A percentile compares a stretch with the other conserved stretches of the same genome.
phyloP scores from a whole-genome alignment of 2,329 filamentous ascomycete species.

The Didymella keratinophila region DNA sequence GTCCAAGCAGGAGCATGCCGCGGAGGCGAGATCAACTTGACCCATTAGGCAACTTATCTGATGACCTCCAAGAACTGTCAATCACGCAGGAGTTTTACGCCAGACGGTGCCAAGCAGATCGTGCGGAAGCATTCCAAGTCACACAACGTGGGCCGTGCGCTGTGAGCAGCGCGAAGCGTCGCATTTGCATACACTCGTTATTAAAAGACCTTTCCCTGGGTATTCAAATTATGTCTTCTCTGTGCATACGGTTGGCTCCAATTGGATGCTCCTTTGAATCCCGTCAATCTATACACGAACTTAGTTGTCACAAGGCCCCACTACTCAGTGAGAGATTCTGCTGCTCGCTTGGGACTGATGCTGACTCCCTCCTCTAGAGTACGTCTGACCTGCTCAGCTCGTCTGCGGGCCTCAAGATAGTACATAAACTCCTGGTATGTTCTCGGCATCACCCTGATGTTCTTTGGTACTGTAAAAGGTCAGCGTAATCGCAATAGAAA shows the following conservation, averaged over 20 bases:
- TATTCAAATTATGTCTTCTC: too few relatives aligned
- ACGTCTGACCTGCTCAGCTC: constrained; percentile 60
- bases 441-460: constrained; percentile 71
- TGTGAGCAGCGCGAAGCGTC: not conserved
- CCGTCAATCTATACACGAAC: not conserved
- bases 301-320: not conserved
- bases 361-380: constrained; percentile 41
- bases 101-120: too few relatives aligned
- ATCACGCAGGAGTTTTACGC: too few relatives aligned
- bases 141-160: too few relatives aligned
- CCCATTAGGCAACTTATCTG: too few relatives aligned
- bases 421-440: constrained; percentile 71
- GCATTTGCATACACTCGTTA: not conserved
- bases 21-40: too few relatives aligned
- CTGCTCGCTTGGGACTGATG: constrained; percentile 41
- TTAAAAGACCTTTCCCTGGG: too few relatives aligned
- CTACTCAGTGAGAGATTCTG: constrained; percentile 50
- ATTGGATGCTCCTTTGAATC: not conserved
- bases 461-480: constrained; percentile 61
- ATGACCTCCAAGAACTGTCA: too few relatives aligned
- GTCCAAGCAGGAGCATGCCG: too few relatives aligned
- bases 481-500: not conserved
- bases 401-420: constrained; percentile 67
- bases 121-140: too few relatives aligned
- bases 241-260: not conserved